These are phyloP conservation scores for Starmerella vaccinii DNA, from an alignment of 805 yeast genomes.

Conservation along the genomic window DNA sequence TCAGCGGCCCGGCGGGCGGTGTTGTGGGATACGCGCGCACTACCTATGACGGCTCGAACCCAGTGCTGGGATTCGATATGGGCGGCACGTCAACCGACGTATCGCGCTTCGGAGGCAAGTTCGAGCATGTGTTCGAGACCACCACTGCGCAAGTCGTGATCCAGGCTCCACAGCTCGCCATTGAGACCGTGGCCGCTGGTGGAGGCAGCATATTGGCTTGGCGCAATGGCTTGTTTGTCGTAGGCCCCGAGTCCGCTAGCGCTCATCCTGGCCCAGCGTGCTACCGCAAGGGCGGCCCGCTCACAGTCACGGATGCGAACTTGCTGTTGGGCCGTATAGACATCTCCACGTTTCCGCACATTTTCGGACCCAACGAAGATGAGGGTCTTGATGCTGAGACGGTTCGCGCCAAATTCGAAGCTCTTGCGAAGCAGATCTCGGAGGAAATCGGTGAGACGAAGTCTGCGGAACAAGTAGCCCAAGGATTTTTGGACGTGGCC, in stretches of 20 bases:
- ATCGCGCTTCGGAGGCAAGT: constrained; percentile 56
- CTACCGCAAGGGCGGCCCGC: constrained; percentile 73
- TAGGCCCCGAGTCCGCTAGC: constrained; percentile 80
- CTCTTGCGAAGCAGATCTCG: constrained; percentile 50
- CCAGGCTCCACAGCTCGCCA: constrained; percentile 75
- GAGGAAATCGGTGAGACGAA: constrained; percentile 38
- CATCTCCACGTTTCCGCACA: constrained; percentile 67
- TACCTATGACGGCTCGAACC: constrained; percentile 42
- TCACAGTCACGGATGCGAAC: constrained; percentile 81
- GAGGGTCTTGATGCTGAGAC: constrained; percentile 53
- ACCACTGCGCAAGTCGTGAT: constrained; percentile 74
- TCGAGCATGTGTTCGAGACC: constrained; percentile 74
- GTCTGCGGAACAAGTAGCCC: constrained; percentile 60
- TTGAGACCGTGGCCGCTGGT: constrained; percentile 76
- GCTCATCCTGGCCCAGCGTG: constrained; percentile 89
- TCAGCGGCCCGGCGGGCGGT: constrained; percentile 98
- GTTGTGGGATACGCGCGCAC: constrained; percentile 88
- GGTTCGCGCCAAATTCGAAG: constrained; percentile 41
- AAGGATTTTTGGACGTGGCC: constrained; percentile 74
- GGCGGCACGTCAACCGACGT: constrained; percentile 89
- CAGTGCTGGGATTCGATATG: constrained; percentile 77
- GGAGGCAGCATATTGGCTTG: constrained; percentile 64
- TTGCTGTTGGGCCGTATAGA: constrained; percentile 59
- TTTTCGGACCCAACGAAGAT: constrained; percentile 73
- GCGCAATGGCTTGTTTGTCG: constrained; percentile 63